A percentile compares a stretch with the other conserved stretches of the same genome.
Evolutionary conservation across 352 stramenopile genomes (phyloP).

Genomic region (Phytophthora gonapodyides): DNA sequence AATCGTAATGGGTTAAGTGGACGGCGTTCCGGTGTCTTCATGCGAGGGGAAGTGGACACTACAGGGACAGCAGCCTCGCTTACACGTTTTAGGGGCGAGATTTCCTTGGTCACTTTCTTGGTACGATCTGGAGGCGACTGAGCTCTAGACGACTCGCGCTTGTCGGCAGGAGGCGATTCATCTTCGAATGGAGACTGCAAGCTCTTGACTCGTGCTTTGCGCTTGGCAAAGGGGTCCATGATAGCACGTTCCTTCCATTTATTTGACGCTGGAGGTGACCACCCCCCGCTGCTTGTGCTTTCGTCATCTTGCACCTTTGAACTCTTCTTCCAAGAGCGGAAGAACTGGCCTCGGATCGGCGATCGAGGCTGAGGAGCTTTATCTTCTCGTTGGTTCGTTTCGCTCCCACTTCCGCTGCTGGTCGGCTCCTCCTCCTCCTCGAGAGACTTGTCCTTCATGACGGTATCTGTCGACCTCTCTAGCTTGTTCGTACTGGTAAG

Average conservation of each 20-base stretch:
- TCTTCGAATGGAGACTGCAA: slow-evolving; percentile 5
- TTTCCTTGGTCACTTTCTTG: neutral
- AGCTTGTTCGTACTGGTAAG: neutral
- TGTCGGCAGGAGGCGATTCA: neutral
- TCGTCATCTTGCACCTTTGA: slow-evolving; percentile 23
- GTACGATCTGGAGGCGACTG: neutral
- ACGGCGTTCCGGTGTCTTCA: slow-evolving; percentile 5
- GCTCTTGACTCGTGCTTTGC: slow-evolving; percentile 25
- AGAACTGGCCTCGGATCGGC: slow-evolving; percentile 45
- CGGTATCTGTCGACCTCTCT: slow-evolving; percentile 1
- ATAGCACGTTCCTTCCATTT: slow-evolving; percentile 79
- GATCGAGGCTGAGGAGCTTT: slow-evolving; percentile 6
- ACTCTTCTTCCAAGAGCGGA: slow-evolving; percentile 60
- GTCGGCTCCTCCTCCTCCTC: slow-evolving; percentile 24
- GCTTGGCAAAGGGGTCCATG: slow-evolving; percentile 72
- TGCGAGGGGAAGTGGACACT: slow-evolving; percentile 16
- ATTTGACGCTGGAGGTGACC: slow-evolving; percentile 42
- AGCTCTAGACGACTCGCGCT: neutral
- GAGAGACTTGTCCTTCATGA: neutral
- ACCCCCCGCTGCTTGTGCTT: slow-evolving; percentile 17
- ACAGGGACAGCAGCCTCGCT: slow-evolving; percentile 3
- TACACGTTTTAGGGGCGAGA: neutral
- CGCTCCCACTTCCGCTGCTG: slow-evolving; percentile 22
- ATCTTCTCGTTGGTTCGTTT: slow-evolving; percentile 37
- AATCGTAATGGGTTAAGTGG: slow-evolving; percentile 30